Evolutionary conservation across 352 stramenopile genomes (phyloP), one percentile per base, ranked within the genome.

Genomic region (Pythium dissotocum): DNA sequence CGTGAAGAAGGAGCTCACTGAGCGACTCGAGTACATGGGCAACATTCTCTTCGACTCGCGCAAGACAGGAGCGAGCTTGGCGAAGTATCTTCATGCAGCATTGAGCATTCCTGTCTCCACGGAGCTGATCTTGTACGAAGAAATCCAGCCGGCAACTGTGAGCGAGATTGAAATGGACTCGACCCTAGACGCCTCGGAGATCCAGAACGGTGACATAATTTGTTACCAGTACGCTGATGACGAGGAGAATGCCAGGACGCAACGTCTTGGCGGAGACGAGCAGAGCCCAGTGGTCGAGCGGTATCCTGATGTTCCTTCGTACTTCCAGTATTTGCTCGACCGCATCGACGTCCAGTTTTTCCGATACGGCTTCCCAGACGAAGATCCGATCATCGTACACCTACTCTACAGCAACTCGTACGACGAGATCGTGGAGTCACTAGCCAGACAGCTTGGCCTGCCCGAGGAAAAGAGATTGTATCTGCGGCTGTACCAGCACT

Each of bases 121-220:
- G 2, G 71, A 90, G n/a, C 60, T 96, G 12, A 56, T 79, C 7
- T 49, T 96, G 13, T 96, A 84, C 38, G 88, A 96, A 61, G 85
- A 94, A 67, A 67, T 96, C 24, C 86, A 95, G 58, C 87, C 88
- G 3, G 58, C 76, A 1, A 69, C 77, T 6, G 76, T 96, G 26
- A 77, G 78, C 0, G 69, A 82, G 58, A 86, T 96, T 35, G 75
- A 84, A 2, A 75, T 83, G 71, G 71, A 78, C 8, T 58, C 59
- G 28, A 86, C 75, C 0, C 70, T 96, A 0, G 62, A 71, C 12
- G 66, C 60, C 0, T 72, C 77, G 1, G 88, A 95, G 44, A 90
- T 96, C 65, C 88, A 96, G 60, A 67, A 86, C 52, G 88, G 88
- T 6, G 88, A 96, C 60, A 96, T 96, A 14, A 77, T 96, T 56